These are phyloP conservation scores for Lepidopterella palustris DNA, from an alignment of 495 filamentous ascomycete genomes.

Conservation along the genomic window DNA sequence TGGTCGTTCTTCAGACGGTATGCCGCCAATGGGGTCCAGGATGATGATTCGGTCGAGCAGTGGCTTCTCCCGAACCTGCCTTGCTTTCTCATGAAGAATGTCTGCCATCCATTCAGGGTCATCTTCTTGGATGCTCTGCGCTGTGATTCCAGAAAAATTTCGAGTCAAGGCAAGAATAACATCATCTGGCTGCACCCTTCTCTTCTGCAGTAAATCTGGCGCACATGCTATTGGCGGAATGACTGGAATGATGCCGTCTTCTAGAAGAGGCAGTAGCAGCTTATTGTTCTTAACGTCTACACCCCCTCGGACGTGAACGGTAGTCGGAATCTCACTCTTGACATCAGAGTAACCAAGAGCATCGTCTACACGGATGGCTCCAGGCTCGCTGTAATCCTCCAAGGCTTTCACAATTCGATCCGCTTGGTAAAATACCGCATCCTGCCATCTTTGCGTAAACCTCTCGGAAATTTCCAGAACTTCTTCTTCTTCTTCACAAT, in stretches of 20 bases:
- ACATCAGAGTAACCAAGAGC: conserved; percentile 45
- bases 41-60: conserved; percentile 81
- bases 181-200: conserved; percentile 55
- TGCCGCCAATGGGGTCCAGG: conserved; percentile 81
- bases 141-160: conserved; percentile 56
- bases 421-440: conserved; percentile 53
- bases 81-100: background rate
- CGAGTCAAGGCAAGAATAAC: conserved; percentile 63
- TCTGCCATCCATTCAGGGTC: conserved; percentile 3
- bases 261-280: conserved; percentile 60
- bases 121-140: conserved; percentile 1
- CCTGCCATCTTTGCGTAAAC: conserved; percentile 36
- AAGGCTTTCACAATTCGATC: conserved; percentile 70
- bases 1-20: conserved; percentile 61
- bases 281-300: conserved; percentile 51
- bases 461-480: conserved; percentile 10
- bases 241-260: conserved; percentile 69
- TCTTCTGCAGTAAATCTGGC: conserved; percentile 49
- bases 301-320: conserved; percentile 22
- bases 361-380: conserved; percentile 63
- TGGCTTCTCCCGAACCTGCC: conserved; percentile 35
- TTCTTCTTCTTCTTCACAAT: conserved; percentile 46
- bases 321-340: conserved; percentile 26
- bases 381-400: conserved; percentile 55
- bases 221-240: conserved; percentile 61